A percentile compares a stretch with the other conserved stretches of the same genome.
phyloP scores from a whole-genome alignment of 345 rosid genomes.

The Raphanus sativus region DNA sequence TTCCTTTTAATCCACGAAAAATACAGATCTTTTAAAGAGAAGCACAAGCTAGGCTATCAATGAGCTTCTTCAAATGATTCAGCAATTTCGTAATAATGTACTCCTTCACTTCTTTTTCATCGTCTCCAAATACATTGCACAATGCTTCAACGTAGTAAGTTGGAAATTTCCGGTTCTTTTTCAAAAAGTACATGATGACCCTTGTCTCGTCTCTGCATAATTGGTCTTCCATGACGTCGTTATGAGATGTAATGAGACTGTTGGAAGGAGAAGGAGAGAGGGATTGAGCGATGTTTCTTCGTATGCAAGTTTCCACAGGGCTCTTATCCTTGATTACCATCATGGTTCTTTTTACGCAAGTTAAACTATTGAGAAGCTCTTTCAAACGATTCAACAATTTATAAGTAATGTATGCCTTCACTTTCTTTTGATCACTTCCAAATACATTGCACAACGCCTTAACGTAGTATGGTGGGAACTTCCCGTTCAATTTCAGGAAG shows the following conservation, averaged over 20 bases:
- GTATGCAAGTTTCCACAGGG: not conserved
- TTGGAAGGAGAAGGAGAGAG: not conserved
- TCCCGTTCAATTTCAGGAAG: not conserved
- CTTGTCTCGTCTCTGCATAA: conserved; percentile 4
- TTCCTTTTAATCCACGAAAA: not conserved
- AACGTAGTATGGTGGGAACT: not conserved
- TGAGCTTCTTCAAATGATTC: not conserved
- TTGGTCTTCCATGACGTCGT: not conserved
- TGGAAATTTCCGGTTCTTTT: conserved; percentile 5
- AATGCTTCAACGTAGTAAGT: conserved; percentile 15
- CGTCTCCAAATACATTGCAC: conserved; percentile 22
- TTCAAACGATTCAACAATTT: not conserved
- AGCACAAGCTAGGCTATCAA: conserved; percentile 3
- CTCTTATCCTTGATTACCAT: not conserved
- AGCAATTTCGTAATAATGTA: conserved; percentile 13
- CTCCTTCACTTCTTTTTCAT: conserved; percentile 18
- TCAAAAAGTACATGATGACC: not conserved
- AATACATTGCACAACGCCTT: not conserved
- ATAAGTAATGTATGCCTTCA: not conserved
- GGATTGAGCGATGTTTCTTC: not conserved
- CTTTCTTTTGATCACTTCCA: not conserved
- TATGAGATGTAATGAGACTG: not conserved
- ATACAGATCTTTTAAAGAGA: not conserved
- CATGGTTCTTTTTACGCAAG: not conserved
- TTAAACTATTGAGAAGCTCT: not conserved